A percentile compares a stretch with the other conserved stretches of the same genome.
Evolutionary conservation across 768 basidiomycete genomes (phyloP).

Genomic region (Mycena indigotica): DNA sequence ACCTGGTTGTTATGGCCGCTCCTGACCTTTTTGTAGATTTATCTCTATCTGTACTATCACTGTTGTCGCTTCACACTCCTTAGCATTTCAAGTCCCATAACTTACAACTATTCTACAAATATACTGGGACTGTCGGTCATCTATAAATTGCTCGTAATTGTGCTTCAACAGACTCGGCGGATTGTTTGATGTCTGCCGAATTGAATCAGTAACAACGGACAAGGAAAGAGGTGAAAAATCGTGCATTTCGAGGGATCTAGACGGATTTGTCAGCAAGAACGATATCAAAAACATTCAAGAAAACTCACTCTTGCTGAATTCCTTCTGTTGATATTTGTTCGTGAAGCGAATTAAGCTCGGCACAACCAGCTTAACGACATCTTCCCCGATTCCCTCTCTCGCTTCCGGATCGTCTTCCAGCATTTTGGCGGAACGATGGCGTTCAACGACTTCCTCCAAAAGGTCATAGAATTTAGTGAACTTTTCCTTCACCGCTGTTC

Average conservation of each 20-base stretch:
- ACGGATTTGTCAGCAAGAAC: constrained; percentile 5
- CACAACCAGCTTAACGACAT: constrained; percentile 75
- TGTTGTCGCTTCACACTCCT: too few relatives aligned
- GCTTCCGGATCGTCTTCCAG: constrained; percentile 71
- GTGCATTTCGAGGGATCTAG: constrained; percentile 73
- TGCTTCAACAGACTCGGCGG: constrained; percentile 71
- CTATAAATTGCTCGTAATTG: constrained; percentile 67
- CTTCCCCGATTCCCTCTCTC: constrained; percentile 63
- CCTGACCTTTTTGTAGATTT: background rate
- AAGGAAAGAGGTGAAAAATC: constrained; percentile 27
- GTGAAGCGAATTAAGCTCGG: constrained; percentile 74
- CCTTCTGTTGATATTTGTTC: constrained; percentile 76
- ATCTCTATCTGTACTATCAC: background rate
- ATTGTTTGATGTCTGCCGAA: constrained; percentile 74
- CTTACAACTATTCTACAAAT: background rate
- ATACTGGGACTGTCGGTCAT: constrained; percentile 16
- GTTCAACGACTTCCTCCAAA: constrained; percentile 76
- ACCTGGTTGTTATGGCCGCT: background rate
- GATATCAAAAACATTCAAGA: background rate
- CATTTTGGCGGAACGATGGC: constrained; percentile 69
- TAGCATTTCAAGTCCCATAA: background rate
- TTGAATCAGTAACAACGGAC: constrained; percentile 16
- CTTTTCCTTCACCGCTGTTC: constrained; percentile 75
- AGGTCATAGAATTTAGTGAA: constrained; percentile 81
- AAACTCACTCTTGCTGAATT: constrained; percentile 79